These are phyloP conservation scores for Multifurca ochricompacta DNA, from an alignment of 768 basidiomycete species.

Conservation along the genomic window DNA sequence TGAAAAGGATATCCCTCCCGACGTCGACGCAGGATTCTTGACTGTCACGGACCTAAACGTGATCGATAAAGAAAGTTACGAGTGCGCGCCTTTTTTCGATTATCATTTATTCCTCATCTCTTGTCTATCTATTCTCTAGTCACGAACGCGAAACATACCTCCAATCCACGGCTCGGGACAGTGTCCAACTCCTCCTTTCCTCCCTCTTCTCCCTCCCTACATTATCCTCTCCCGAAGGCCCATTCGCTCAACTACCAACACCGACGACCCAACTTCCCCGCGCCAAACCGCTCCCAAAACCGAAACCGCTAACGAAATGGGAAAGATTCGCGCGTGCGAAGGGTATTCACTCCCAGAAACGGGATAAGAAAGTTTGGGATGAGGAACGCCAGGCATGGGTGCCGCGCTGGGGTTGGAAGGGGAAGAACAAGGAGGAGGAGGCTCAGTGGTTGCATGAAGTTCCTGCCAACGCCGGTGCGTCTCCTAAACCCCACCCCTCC, in stretches of 20 bases:
- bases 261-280: conserved; percentile 76
- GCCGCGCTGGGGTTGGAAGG: conserved; percentile 78
- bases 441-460: conserved; percentile 91
- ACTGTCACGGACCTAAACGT: conserved; percentile 84
- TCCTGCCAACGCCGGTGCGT: conserved; percentile 73
- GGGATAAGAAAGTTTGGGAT: conserved; percentile 84
- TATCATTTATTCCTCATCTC: neutral
- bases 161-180: conserved; percentile 67
- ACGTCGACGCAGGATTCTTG: conserved; percentile 76
- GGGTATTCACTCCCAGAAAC: conserved; percentile 76
- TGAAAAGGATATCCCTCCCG: conserved; percentile 73
- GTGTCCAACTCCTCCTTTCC: conserved; percentile 73
- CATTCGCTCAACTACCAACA: conserved; percentile 71
- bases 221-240: conserved; percentile 66
- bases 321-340: conserved; percentile 90
- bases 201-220: conserved; percentile 80
- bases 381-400: conserved; percentile 94
- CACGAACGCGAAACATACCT: conserved; percentile 77
- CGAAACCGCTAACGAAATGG: conserved; percentile 94
- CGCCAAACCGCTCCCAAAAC: conserved; percentile 87
- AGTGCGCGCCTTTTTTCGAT: conserved; percentile 40
- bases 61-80: conserved; percentile 77
- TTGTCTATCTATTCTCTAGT: conserved; percentile 32
- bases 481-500: neutral
- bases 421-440: conserved; percentile 84